Evolutionary conservation across 352 stramenopile genomes (phyloP).

Genomic region (Globisporangium emineosum): DNA sequence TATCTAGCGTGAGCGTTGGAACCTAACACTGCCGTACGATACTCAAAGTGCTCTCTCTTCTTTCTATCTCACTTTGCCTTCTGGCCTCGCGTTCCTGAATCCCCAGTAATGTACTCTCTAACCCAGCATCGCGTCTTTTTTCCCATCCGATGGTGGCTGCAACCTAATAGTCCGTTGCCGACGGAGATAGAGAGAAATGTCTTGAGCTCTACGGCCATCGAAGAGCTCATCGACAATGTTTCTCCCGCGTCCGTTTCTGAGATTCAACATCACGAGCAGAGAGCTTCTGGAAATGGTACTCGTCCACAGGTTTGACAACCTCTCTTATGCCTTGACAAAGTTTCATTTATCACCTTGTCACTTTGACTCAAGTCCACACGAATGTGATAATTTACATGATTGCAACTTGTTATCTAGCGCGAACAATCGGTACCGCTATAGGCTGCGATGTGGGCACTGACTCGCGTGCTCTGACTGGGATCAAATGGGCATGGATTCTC

Average conservation of each 20-base stretch:
- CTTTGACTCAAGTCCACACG: background rate
- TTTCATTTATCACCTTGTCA: background rate
- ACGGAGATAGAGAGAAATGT: too few relatives aligned
- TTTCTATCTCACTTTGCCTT: too few relatives aligned
- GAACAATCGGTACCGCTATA: background rate
- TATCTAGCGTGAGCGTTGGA: too few relatives aligned
- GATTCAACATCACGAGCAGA: background rate
- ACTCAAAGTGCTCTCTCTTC: too few relatives aligned
- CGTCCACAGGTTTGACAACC: background rate
- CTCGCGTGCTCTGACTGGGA: background rate
- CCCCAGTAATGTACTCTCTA: too few relatives aligned
- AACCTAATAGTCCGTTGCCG: too few relatives aligned
- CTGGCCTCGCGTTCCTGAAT: too few relatives aligned
- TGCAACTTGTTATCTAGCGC: conserved; percentile 6
- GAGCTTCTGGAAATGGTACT: background rate
- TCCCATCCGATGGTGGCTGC: too few relatives aligned
- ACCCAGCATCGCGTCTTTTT: too few relatives aligned
- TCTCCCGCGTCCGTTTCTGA: background rate
- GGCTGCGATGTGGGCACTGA: background rate
- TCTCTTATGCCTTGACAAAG: background rate
- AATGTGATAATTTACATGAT: background rate
- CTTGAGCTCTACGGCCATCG: background rate
- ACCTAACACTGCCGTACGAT: too few relatives aligned
- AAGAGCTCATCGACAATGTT: background rate
- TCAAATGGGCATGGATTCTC: conserved; percentile 9